Percentiles rank a stretch among this genome's conserved stretches.
These are phyloP conservation scores for Parietichytrium sp. DNA, from an alignment of 108 stramenopile genomes.

Conservation along the genomic window DNA sequence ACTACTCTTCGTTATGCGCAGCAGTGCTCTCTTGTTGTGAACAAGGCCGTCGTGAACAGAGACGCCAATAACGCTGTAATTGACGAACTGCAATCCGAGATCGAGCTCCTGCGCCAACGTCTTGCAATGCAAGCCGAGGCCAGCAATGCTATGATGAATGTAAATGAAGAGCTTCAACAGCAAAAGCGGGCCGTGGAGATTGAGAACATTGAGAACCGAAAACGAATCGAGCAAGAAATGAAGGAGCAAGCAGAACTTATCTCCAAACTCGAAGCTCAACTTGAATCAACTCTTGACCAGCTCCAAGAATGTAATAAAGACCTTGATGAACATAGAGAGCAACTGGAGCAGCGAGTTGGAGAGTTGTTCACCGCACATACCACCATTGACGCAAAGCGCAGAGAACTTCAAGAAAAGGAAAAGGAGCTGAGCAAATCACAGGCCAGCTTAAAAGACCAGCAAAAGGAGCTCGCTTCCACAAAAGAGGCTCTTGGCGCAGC, in stretches of 20 bases:
- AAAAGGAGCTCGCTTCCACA: background rate
- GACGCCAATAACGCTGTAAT: slow-evolving; percentile 4
- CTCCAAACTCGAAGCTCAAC: background rate
- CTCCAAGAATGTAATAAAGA: background rate
- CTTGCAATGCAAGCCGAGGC: slow-evolving; percentile 17
- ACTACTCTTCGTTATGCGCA: slow-evolving; percentile 50
- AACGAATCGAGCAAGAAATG: slow-evolving; percentile 2
- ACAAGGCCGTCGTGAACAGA: background rate
- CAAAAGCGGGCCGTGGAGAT: slow-evolving; percentile 35
- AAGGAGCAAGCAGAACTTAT: background rate
- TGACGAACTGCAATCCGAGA: background rate
- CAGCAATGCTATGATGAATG: background rate
- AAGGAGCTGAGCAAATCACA: background rate
- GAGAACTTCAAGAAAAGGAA: background rate
- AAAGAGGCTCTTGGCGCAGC: background rate
- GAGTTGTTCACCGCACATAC: background rate
- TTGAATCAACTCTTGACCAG: background rate
- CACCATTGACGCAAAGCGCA: background rate
- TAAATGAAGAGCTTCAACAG: slow-evolving; percentile 31
- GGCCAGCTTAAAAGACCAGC: background rate
- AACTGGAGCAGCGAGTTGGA: background rate
- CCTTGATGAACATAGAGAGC: background rate
- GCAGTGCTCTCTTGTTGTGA: slow-evolving; percentile 23
- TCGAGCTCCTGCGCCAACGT: background rate
- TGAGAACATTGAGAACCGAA: slow-evolving; percentile 9